Base-by-base conservation (phyloP, 2,329 filamentous ascomycete genomes). In the Aureobasidium sp. region DNA sequence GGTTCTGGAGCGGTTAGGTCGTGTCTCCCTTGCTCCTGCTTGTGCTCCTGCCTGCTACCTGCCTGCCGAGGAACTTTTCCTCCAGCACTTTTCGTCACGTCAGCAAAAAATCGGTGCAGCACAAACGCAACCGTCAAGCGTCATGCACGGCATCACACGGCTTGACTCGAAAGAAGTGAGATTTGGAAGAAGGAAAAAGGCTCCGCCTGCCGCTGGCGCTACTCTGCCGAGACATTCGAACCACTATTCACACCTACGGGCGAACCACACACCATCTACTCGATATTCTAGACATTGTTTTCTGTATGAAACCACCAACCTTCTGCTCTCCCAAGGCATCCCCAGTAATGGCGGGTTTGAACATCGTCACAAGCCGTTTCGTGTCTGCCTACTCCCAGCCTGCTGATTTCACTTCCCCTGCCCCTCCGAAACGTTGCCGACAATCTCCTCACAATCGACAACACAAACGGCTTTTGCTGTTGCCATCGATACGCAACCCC, bases 401-500 rank as follows among this genome's bases (percentile, higher is more conserved):
- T 39, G 34, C 36, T 34, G 43, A 46, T 41, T 39, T 43, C 51
- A 27, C 37, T 24, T 5, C 51, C 26, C 51, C 51, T 55, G 51
- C 51, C 51, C 36, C 50, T 13, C 29, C 29, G 24, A 32, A 43
- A 55, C 51, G 51, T 37, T 26, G 47, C 34, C 8, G 51, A 48
- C 51, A 55, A 55, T 52, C 34, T 52, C 48, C 48, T 51, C 2
- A 26, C 50, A 43, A 56, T 32, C 52, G 39, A 29, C 52, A 56
- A 53, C 5, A n/a, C 46, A 55, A 55, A 55, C 51, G 51, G 51
- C 29, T 34, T 52, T 52, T 43, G 24, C 50, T 55, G 51, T 55
- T 55, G 51, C 51, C 51, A 55, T 55, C 51, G 51, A 55, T 55
- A 43, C 51, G 12, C n/a, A 52, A 17, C 36, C 51, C 51, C 26